These are phyloP conservation scores for Rhytidhysteron rufulum DNA, from an alignment of 2,329 filamentous ascomycete genomes.

Conservation along the genomic window DNA sequence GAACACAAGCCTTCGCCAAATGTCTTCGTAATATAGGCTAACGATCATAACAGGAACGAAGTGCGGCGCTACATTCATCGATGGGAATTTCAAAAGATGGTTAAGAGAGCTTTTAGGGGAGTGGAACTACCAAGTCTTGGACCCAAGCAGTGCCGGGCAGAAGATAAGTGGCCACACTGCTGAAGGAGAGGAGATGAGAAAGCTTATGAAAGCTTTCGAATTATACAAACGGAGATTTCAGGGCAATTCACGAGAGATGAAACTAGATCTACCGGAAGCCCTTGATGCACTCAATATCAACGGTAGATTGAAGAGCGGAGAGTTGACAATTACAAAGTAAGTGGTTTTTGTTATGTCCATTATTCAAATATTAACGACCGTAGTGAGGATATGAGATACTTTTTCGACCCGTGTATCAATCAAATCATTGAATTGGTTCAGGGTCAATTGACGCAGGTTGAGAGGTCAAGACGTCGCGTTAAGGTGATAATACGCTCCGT, in stretches of 20 bases:
- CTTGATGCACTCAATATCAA: slow-evolving; percentile 11
- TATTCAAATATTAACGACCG: not conserved
- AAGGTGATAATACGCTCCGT: slow-evolving; percentile 10
- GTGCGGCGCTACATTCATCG: slow-evolving; percentile 23
- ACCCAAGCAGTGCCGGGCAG: slow-evolving; percentile 11
- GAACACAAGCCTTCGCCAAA: not conserved
- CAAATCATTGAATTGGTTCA: slow-evolving; percentile 16
- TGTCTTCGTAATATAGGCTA: not conserved
- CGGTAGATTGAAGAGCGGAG: slow-evolving; percentile 13
- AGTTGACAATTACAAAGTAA: slow-evolving; percentile 15
- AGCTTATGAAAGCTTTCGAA: slow-evolving; percentile 18
- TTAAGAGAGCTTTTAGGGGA: slow-evolving; percentile 14
- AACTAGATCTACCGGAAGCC: slow-evolving; percentile 16
- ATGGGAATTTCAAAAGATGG: slow-evolving; percentile 21
- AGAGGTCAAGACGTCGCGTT: slow-evolving; percentile 6
- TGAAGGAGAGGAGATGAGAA: slow-evolving; percentile 16
- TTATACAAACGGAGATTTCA: slow-evolving; percentile 13
- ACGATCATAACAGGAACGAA: slow-evolving; percentile 9
- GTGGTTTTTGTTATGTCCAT: not conserved
- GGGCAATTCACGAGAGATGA: slow-evolving; percentile 9
- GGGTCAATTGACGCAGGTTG: slow-evolving; percentile 16
- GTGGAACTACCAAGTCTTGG: slow-evolving; percentile 14
- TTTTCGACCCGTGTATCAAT: slow-evolving; percentile 20
- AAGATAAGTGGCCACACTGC: slow-evolving; percentile 15
- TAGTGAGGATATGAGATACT: slow-evolving; percentile 17